Base-by-base conservation (phyloP, 129 eudicot genomes). In the Flaveria brownii region DNA sequence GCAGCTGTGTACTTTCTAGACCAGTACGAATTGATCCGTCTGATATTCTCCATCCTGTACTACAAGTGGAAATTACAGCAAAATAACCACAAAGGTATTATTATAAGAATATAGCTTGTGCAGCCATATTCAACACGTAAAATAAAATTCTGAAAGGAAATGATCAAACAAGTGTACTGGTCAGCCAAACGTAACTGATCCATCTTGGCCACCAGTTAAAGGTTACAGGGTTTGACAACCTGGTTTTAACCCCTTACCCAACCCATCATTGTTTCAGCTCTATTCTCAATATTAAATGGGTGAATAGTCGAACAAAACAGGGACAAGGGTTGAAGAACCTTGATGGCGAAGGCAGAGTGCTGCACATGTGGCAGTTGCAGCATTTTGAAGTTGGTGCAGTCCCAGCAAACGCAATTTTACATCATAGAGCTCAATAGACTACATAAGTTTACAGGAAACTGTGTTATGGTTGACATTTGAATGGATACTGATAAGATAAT, bases 381-480 rank as follows among this genome's bases (percentile, higher is more conserved):
- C 99, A 89, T 95, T 91, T 77, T 86, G 94, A 77, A 95, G 99
- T 83, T 95, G 99, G 81, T 95, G 99, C 71, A 73, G 43, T 56
- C 99, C 99, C 51, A 91, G 89, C 92, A 95, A 79, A 26, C 85
- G 73, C 72, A 95, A 57, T 51, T 85, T 85, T 30, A 95, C 92
- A 75, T 85, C 93, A 78, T 57, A 70, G 73, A 89, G 71, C 82
- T 91, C 96, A 80, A 86, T 80, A 80, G 47, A 83, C 99, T 95
- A 86, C 71, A 84, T n/a, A 33, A 71, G 64, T 75, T 70, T 50
- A 79, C 62, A 54, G 47, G 43, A 42, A 28, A 46, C 9, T 26
- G 9, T 26, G 36, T 63, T 49, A 72, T n/a, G 45, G 16, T 68
- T 70, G 50, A 70, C 64, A 42, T 41, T 42, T 69, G 65, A 45